phyloP scores from a whole-genome alignment of 371 early-diverging fungal genomes.

The Cokeromyces recurvatus region DNA sequence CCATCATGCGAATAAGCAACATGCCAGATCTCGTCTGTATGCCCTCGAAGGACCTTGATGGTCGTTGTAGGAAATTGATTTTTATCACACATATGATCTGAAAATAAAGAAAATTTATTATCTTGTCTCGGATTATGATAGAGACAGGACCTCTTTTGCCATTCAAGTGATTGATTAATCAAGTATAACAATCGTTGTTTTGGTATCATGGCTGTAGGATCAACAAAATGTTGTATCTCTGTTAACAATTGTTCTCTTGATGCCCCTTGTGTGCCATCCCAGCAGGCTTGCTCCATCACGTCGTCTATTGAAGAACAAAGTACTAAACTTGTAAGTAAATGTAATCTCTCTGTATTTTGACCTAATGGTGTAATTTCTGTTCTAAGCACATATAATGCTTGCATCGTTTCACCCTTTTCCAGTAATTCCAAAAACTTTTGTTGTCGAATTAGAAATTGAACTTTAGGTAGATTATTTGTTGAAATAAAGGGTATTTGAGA shows the following conservation, averaged over 20 bases:
- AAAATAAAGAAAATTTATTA: slow-evolving; percentile 55
- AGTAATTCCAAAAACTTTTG: slow-evolving; percentile 84
- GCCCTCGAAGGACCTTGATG: slow-evolving; percentile 66
- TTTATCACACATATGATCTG: slow-evolving; percentile 73
- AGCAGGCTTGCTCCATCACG: slow-evolving; percentile 56
- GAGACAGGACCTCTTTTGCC: slow-evolving; percentile 75
- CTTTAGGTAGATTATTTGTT: slow-evolving; percentile 12
- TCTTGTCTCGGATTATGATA: slow-evolving; percentile 73
- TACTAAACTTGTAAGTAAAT: slow-evolving; percentile 58
- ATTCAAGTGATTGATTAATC: slow-evolving; percentile 73
- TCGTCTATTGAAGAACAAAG: slow-evolving; percentile 64
- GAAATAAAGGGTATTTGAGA: slow-evolving; percentile 34
- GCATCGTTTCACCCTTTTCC: slow-evolving; percentile 52
- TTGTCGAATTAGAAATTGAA: slow-evolving; percentile 65
- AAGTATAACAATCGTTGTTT: slow-evolving; percentile 73
- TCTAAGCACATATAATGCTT: slow-evolving; percentile 67
- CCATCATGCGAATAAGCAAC: slow-evolving; percentile 87
- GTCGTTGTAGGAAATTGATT: slow-evolving; percentile 35
- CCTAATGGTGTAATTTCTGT: slow-evolving; percentile 72
- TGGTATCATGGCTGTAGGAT: slow-evolving; percentile 86
- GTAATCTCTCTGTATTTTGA: slow-evolving; percentile 55
- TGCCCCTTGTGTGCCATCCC: slow-evolving; percentile 75
- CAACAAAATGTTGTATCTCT: slow-evolving; percentile 69
- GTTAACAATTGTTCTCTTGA: slow-evolving; percentile 67
- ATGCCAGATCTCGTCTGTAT: slow-evolving; percentile 95